phyloP scores from a whole-genome alignment of 2,329 filamentous ascomycete genomes.

The Nigrospora oryzae region DNA sequence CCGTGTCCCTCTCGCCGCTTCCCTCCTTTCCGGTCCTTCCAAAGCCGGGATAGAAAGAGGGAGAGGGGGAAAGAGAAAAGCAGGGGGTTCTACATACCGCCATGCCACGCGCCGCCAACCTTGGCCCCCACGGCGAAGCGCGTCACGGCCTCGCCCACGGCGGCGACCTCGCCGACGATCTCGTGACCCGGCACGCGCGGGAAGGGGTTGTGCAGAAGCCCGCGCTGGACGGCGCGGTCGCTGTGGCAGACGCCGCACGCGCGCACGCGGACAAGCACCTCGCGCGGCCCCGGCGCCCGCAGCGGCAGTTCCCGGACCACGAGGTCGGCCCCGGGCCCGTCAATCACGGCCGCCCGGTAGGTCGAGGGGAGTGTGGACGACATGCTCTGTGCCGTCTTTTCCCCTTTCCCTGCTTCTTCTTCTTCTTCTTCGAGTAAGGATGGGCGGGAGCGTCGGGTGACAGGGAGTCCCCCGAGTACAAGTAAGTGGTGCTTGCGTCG shows the following conservation, averaged over 20 bases:
- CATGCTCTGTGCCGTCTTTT: slow-evolving; percentile 3
- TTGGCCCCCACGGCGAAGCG: slow-evolving; percentile 55
- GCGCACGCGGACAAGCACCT: slow-evolving; percentile 63
- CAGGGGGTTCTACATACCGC: slow-evolving; percentile 31
- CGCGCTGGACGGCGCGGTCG: slow-evolving; percentile 40
- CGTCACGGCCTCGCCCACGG: slow-evolving; percentile 47
- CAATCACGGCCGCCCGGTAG: slow-evolving; percentile 58
- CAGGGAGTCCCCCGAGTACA: too few relatives aligned
- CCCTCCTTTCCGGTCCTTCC: neutral
- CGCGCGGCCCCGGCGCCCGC: slow-evolving; percentile 41
- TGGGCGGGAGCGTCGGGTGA: too few relatives aligned
- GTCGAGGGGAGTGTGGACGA: slow-evolving; percentile 46
- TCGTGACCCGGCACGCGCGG: slow-evolving; percentile 65
- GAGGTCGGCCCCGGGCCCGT: slow-evolving; percentile 41
- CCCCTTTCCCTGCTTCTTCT: too few relatives aligned
- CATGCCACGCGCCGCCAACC: slow-evolving; percentile 63
- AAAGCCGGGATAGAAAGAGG: neutral
- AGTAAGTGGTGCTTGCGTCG: too few relatives aligned
- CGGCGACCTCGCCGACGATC: slow-evolving; percentile 58
- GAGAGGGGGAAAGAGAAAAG: slow-evolving; percentile 5
- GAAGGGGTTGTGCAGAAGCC: slow-evolving; percentile 44
- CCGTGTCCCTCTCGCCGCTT: too few relatives aligned
- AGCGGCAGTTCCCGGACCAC: slow-evolving; percentile 52
- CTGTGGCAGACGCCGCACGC: slow-evolving; percentile 67
- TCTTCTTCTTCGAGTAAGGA: too few relatives aligned